Conservation (phyloP, 2,329 filamentous ascomycete genomes). For the Clonostachys solani region DNA sequence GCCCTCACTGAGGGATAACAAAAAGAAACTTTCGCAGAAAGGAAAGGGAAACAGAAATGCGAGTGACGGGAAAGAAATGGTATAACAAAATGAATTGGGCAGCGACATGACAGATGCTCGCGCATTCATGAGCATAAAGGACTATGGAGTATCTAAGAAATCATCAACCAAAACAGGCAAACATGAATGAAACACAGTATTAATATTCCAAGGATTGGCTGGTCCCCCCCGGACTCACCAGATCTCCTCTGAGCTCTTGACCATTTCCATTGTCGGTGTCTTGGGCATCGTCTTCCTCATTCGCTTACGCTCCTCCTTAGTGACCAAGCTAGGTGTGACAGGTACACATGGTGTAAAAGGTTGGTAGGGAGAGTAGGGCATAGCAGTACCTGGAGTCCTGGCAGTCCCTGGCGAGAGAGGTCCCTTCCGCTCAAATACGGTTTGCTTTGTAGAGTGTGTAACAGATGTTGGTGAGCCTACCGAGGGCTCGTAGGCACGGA, state of each 20-base stretch:
- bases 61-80: too few species aligned
- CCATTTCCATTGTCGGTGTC: slow-evolving; percentile 59
- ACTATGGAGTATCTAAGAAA: too few species aligned
- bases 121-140: too few species aligned
- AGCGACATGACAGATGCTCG: too few species aligned
- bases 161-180: too few species aligned
- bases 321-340: slow-evolving; percentile 72
- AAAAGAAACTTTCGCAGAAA: too few species aligned
- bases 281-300: slow-evolving; percentile 61
- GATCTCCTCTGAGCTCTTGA: slow-evolving; percentile 56
- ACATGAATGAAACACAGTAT: too few species aligned
- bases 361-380: slow-evolving; percentile 76
- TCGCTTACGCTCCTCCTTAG: slow-evolving; percentile 64
- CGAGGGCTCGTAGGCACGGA: slow-evolving; percentile 58
- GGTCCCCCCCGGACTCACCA: slow-evolving; percentile 40
- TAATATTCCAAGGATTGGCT: not conserved
- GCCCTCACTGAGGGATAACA: too few species aligned
- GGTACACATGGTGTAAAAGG: slow-evolving; percentile 73
- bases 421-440: slow-evolving; percentile 54
- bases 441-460: slow-evolving; percentile 52
- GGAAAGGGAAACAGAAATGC: too few species aligned
- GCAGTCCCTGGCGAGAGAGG: slow-evolving; percentile 52
- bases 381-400: slow-evolving; percentile 59
- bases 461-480: slow-evolving; percentile 44
- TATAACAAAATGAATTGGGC: too few species aligned